Conservation (phyloP, 345 rosid genomes). For the Geranium brycei region DNA sequence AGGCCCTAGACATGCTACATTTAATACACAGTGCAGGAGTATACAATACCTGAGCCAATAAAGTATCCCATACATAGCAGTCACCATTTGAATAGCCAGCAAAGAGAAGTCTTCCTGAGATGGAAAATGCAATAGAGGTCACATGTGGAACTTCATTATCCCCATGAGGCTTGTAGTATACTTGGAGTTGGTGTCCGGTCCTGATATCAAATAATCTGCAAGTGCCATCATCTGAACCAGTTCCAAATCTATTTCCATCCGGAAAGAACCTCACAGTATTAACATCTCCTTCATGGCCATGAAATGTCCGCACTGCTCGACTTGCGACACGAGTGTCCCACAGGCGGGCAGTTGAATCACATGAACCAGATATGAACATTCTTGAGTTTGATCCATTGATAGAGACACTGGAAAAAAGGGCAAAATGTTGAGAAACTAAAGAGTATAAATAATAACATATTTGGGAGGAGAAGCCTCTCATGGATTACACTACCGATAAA, state of each 20-base stretch:
- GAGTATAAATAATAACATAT: neutral
- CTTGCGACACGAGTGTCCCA: conserved; percentile 99
- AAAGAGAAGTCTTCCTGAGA: conserved; percentile 90
- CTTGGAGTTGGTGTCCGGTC: conserved; percentile 90
- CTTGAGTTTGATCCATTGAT: conserved; percentile 60
- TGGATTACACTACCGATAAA: too few relatives aligned
- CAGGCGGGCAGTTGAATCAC: conserved; percentile 73
- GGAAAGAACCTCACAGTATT: conserved; percentile 87
- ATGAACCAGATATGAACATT: conserved; percentile 85
- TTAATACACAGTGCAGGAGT: neutral
- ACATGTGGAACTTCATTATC: conserved; percentile 44
- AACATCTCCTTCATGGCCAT: conserved; percentile 92
- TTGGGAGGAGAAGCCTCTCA: too few relatives aligned
- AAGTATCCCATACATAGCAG: conserved; percentile 91
- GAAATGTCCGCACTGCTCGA: conserved; percentile 77
- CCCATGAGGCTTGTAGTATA: conserved; percentile 41
- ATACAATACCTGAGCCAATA: conserved; percentile 60
- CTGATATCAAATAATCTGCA: conserved; percentile 89
- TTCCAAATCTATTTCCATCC: conserved; percentile 89
- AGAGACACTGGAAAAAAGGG: conserved; percentile 50
- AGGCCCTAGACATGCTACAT: neutral
- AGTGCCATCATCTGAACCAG: conserved; percentile 93
- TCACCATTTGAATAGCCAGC: conserved; percentile 69
- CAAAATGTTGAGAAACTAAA: too few relatives aligned
- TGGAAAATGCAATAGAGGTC: conserved; percentile 81